Evolutionary conservation across 768 basidiomycete genomes (phyloP).

Genomic region (Suillus cothurnatus): DNA sequence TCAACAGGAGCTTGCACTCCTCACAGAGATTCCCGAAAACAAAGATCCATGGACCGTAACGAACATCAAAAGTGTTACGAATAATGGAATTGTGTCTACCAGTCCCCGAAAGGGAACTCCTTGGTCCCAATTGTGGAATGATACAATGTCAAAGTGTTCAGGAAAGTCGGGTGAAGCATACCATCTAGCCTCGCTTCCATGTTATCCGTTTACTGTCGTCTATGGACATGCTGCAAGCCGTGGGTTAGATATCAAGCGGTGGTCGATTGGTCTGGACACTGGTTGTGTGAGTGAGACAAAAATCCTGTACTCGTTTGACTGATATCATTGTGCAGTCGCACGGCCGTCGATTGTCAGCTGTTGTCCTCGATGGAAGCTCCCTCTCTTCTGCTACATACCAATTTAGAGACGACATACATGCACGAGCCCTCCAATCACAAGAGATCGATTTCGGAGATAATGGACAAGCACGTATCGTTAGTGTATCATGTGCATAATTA

Average conservation of each 20-base stretch:
- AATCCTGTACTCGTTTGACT: slow-evolving; percentile 6
- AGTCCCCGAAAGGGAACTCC: slow-evolving; percentile 53
- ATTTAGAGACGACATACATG: slow-evolving; percentile 18
- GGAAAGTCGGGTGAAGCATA: slow-evolving; percentile 42
- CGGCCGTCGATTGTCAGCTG: slow-evolving; percentile 60
- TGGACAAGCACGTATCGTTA: slow-evolving; percentile 50
- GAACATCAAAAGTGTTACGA: slow-evolving; percentile 43
- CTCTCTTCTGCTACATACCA: slow-evolving; percentile 8
- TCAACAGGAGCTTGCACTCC: slow-evolving; percentile 68
- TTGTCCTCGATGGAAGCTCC: slow-evolving; percentile 52
- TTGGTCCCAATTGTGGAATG: slow-evolving; percentile 80
- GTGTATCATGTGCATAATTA: slow-evolving; percentile 45
- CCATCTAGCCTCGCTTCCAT: slow-evolving; percentile 45
- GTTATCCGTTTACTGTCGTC: slow-evolving; percentile 72
- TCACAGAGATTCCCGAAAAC: slow-evolving; percentile 75
- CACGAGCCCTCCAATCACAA: slow-evolving; percentile 22
- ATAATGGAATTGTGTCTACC: slow-evolving; percentile 37
- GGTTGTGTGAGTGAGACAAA: slow-evolving; percentile 66
- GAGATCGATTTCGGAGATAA: slow-evolving; percentile 60
- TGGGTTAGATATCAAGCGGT: slow-evolving; percentile 80
- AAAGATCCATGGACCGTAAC: slow-evolving; percentile 69
- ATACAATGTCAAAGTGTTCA: slow-evolving; percentile 57
- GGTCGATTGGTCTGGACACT: slow-evolving; percentile 84
- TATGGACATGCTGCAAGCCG: slow-evolving; percentile 87
- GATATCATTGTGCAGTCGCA: slow-evolving; percentile 46